Evolutionary conservation across 345 rosid species (phyloP).

Genomic region (Citrus unshiu): DNA sequence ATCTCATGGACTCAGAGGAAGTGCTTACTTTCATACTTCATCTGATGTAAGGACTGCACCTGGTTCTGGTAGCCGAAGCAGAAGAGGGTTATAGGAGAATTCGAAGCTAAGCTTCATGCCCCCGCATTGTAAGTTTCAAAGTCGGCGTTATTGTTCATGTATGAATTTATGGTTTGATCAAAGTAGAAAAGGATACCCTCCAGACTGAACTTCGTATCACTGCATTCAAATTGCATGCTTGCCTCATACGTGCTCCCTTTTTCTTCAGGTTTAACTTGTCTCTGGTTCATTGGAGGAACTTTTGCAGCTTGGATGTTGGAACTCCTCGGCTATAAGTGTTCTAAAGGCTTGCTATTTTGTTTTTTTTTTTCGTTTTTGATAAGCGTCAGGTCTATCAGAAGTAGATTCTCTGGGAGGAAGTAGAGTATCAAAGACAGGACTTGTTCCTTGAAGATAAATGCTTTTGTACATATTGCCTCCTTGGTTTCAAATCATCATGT

Average conservation of each 20-base stretch:
- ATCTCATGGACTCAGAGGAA: constrained; percentile 32
- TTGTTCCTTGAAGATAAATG: background rate
- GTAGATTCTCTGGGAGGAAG: background rate
- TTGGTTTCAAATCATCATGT: background rate
- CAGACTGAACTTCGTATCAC: background rate
- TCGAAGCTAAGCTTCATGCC: background rate
- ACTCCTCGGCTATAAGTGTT: background rate
- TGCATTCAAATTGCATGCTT: background rate
- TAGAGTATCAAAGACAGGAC: background rate
- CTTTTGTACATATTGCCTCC: constrained; percentile 4
- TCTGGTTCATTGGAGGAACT: background rate
- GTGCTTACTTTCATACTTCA: constrained; percentile 26
- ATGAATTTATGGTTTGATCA: constrained; percentile 6
- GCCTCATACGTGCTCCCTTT: background rate
- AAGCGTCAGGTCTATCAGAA: background rate
- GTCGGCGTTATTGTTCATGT: background rate
- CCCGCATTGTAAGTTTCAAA: constrained; percentile 23
- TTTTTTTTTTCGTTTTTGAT: background rate
- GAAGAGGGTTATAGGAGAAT: constrained; percentile 37
- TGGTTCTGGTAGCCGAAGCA: constrained; percentile 51
- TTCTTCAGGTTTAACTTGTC: background rate
- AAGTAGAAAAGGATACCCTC: constrained; percentile 43
- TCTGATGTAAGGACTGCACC: constrained; percentile 31
- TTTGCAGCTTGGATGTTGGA: background rate
- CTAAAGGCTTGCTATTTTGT: background rate